These are phyloP conservation scores for Metschnikowia cubensis DNA, from an alignment of 805 yeast species.

Conservation along the genomic window DNA sequence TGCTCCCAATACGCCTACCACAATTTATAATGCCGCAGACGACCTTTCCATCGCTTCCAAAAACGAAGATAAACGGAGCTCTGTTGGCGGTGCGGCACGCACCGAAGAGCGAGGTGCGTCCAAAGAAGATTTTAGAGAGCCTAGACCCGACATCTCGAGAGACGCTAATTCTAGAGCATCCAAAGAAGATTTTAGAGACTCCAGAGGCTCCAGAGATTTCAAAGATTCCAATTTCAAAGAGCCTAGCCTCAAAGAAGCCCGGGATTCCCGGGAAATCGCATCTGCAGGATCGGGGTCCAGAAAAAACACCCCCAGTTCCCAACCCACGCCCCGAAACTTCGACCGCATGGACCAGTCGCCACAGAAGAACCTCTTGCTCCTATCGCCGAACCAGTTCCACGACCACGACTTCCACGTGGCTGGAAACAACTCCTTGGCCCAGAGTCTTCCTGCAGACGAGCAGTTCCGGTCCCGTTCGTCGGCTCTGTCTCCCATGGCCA, in stretches of 20 bases:
- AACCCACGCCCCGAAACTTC: background rate
- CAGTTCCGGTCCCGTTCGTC: conserved; percentile 23
- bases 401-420: conserved; percentile 32
- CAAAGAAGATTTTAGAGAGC: background rate
- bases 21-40: conserved; percentile 7
- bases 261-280: too few species aligned
- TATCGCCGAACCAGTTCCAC: conserved; percentile 38
- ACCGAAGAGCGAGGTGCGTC: background rate
- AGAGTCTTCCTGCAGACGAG: conserved; percentile 17
- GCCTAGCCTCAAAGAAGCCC: too few species aligned
- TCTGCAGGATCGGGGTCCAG: too few species aligned
- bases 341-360: conserved; percentile 10
- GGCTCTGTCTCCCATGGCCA: conserved; percentile 40
- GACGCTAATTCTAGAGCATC: too few species aligned
- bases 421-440: conserved; percentile 1
- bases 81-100: too few species aligned
- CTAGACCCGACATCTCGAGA: too few species aligned
- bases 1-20: conserved; percentile 19
- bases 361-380: conserved; percentile 31
- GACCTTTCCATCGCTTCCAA: background rate
- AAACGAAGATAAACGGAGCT: background rate
- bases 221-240: too few species aligned
- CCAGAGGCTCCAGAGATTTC: too few species aligned
- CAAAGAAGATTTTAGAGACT: too few species aligned
- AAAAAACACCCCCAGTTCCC: background rate